Conservation (phyloP, 2,329 filamentous ascomycete genomes). For the Thermochaetoides dissita region DNA sequence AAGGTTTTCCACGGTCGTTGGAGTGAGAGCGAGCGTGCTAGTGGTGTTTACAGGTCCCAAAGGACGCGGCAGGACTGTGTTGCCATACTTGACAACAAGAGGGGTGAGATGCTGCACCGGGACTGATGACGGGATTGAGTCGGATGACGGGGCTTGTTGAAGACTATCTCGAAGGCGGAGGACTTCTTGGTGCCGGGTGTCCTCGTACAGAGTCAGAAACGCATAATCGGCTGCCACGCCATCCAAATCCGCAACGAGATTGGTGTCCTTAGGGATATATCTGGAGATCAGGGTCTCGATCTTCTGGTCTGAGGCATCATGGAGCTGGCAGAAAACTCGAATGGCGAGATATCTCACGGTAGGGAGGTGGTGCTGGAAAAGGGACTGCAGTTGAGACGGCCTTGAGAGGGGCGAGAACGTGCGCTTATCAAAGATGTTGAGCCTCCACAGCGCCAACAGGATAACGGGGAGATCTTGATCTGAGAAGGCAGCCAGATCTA, state of each 20-base stretch:
- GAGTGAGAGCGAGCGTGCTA: slow-evolving; percentile 51
- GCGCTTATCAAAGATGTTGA: slow-evolving; percentile 61
- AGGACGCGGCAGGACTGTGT: slow-evolving; percentile 53
- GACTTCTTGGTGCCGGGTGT: slow-evolving; percentile 35
- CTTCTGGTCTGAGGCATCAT: slow-evolving; percentile 67
- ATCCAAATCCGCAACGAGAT: slow-evolving; percentile 61
- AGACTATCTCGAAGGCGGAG: slow-evolving; percentile 28
- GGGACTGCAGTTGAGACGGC: slow-evolving; percentile 50
- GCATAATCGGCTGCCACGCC: slow-evolving; percentile 62
- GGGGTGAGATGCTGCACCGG: slow-evolving; percentile 33
- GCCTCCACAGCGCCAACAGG: slow-evolving; percentile 60
- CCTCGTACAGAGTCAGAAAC: slow-evolving; percentile 50
- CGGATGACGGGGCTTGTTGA: slow-evolving; percentile 9
- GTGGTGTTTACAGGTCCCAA: slow-evolving; percentile 31
- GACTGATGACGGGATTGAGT: not conserved
- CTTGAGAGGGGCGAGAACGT: slow-evolving; percentile 46
- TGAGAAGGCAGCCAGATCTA: slow-evolving; percentile 12
- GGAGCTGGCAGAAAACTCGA: slow-evolving; percentile 63
- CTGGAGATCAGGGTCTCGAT: slow-evolving; percentile 56
- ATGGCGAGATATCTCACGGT: slow-evolving; percentile 68
- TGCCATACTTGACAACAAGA: slow-evolving; percentile 50
- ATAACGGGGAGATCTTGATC: slow-evolving; percentile 22
- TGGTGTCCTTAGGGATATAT: slow-evolving; percentile 46
- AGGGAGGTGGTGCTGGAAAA: slow-evolving; percentile 48
- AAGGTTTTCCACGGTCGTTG: slow-evolving; percentile 61